Conservation (phyloP, 768 basidiomycete genomes). For the Leccinum obscurum region DNA sequence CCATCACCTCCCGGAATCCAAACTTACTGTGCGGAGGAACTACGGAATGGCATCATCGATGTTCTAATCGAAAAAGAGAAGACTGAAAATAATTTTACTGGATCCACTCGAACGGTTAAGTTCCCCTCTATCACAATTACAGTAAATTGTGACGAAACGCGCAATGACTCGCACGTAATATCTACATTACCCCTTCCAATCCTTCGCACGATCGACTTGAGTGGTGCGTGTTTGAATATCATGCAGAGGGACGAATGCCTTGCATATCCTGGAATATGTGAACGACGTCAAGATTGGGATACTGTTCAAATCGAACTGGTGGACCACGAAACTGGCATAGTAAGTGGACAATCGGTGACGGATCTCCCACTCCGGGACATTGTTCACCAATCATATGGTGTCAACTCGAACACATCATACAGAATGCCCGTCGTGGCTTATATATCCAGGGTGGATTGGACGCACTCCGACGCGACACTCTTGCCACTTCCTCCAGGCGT, state of each 20-base stretch:
- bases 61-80: neutral
- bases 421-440: constrained; percentile 8
- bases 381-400: constrained; percentile 2
- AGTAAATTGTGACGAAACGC: too few relatives aligned
- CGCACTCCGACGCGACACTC: neutral
- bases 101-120: too few relatives aligned
- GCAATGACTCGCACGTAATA: too few relatives aligned
- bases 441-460: neutral
- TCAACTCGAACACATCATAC: constrained; percentile 3
- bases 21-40: neutral
- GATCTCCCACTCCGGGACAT: too few relatives aligned
- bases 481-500: neutral
- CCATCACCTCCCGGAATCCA: too few relatives aligned
- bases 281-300: too few relatives aligned
- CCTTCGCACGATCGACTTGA: neutral
- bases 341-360: too few relatives aligned
- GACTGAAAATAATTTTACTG: neutral
- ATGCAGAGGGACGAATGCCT: neutral
- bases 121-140: too few relatives aligned
- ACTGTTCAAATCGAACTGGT: too few relatives aligned
- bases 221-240: neutral
- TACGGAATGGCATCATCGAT: too few relatives aligned
- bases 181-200: neutral
- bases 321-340: too few relatives aligned
- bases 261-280: too few relatives aligned